phyloP scores from a whole-genome alignment of 2,329 filamentous ascomycete genomes.

The Monilinia fructicola region DNA sequence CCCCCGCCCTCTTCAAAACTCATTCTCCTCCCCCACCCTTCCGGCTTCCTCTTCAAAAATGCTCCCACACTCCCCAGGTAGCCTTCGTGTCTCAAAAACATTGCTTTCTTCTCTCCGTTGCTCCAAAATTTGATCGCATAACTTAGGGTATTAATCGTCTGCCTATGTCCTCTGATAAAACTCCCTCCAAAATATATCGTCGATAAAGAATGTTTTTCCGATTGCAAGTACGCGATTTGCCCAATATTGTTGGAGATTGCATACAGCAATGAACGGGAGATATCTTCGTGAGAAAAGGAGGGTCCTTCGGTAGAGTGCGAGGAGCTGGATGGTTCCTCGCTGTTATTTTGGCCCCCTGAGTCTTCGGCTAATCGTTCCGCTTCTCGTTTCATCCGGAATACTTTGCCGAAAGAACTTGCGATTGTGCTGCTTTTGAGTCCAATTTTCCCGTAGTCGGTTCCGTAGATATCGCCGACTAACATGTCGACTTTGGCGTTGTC shows the following conservation, averaged over 20 bases:
- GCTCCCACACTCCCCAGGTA: conserved; percentile 93
- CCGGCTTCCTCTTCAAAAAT: conserved; percentile 86
- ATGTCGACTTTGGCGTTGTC: conserved; percentile 95
- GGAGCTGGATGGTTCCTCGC: conserved; percentile 27
- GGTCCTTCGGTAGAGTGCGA: conserved; percentile 5
- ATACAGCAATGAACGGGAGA: conserved; percentile 87
- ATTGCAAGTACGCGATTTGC: conserved; percentile 96
- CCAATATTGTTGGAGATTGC: conserved; percentile 98
- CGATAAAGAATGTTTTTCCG: conserved; percentile 85
- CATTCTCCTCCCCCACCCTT: conserved; percentile 83
- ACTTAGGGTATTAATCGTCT: conserved; percentile 96
- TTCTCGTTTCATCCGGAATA: conserved; percentile 87
- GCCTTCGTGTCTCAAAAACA: conserved; percentile 92
- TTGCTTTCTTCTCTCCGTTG: conserved; percentile 89
- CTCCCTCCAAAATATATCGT: conserved; percentile 97
- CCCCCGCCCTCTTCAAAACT: conserved; percentile 48
- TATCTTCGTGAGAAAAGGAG: conserved; percentile 77
- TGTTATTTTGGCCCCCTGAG: conserved; percentile 47
- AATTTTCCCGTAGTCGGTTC: conserved; percentile 92
- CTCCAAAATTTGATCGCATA: conserved; percentile 99
- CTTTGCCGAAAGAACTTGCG: conserved; percentile 93
- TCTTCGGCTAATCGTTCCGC: conserved; percentile 80
- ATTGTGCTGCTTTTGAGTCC: conserved; percentile 95
- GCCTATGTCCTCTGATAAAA: conserved; percentile 92
- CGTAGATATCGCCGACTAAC: conserved; percentile 97